Base-by-base conservation (phyloP, 345 rosid genomes). In the Eucalyptus shirleyi region DNA sequence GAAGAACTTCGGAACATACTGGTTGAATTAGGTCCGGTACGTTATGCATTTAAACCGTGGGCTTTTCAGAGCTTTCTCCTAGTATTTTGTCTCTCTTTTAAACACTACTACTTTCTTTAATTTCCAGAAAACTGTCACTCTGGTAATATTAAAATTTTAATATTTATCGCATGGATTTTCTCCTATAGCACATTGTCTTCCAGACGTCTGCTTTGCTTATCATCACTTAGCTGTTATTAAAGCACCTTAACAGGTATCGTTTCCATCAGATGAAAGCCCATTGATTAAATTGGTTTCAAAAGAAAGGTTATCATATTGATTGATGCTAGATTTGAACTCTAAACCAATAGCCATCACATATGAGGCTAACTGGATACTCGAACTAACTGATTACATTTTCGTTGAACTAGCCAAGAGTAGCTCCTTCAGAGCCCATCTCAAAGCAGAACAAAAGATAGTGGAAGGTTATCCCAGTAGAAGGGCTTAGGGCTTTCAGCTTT, bases 1-100 rank as follows among this genome's bases (percentile, higher is more conserved):
- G 97, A 95, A 51, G 96, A 96, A 93, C 97, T 98, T 90, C 94
- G 99, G 92, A 92, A 92, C 91, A 93, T 96, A 88, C 93, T 98
- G 87, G 93, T 94, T 89, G 98, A 96, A 88, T 96, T 98, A 77
- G 99, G 99, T 50, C 99, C 99, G 90, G 99, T 98, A 95, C 42
- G 95, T 82, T 82, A 44, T 45, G 12, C 83, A 72, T 5, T 23
- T 37, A 72, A 72, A 72, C 12, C 15, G 6, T 11, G 28, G 45
- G 45, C 26, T 37, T 72, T 72, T 72, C 28, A 37, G 83, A 72
- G 83, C 6, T 37, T 69, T 72, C 83, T 72, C 8, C 83, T 6
- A 72, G 83, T 19, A 72, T 72, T 72, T 72, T n/a, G 40, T 72
- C 83, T 72, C 83, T 37, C 45, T 37, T 37, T 72, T 24, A 72